Base-by-base conservation (phyloP, 1,139 yeast species). In the Kodamaea ohmeri region DNA sequence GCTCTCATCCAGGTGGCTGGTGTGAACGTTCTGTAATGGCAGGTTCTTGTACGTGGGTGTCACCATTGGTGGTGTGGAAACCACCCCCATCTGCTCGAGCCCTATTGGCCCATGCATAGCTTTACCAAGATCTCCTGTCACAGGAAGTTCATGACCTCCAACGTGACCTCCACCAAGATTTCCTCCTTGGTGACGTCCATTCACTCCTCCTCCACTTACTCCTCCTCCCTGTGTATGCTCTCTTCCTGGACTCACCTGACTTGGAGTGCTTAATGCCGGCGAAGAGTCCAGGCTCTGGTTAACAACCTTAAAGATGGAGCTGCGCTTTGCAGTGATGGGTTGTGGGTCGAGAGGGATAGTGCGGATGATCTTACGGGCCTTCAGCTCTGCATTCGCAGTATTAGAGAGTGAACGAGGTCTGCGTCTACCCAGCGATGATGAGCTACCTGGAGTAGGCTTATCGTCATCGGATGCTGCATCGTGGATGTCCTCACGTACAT, bases 321-420 rank as follows among this genome's bases (percentile, higher is more conserved):
- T 65, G 43, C 73, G 53, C 45, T 65, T 67, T 6, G 60, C 58
- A 2, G 73, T 55, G 17, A 84, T 83, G 2, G 95, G 95, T 40
- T 78, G 83, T 0, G 95, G 95, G 55, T 85, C 95, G 47, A 85
- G 64, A 3, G 95, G 95, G 45, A 83, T 81, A 0, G 90, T 85
- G 37, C 80, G 71, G 33, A 85, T 84, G 44, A 85, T 82, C 53
- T 73, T 76, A 47, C 92, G 67, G 0, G 92, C 92, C 38, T 80
- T 77, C 24, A 76, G 71, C 53, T 82, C 92, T 1, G 87, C 86
- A 51, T 81, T 72, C 31, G 68, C 64, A 3, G 77, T 69, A 38
- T 65, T 73, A 2, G 83, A 76, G 16, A 80, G 57, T 4, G 80
- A 66, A 48, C 83, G 63, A 15, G 61, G 65, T 44, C 63, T 67